Conservation (phyloP, 192 early-diverging fungal genomes). For the Coemansia reversa region DNA sequence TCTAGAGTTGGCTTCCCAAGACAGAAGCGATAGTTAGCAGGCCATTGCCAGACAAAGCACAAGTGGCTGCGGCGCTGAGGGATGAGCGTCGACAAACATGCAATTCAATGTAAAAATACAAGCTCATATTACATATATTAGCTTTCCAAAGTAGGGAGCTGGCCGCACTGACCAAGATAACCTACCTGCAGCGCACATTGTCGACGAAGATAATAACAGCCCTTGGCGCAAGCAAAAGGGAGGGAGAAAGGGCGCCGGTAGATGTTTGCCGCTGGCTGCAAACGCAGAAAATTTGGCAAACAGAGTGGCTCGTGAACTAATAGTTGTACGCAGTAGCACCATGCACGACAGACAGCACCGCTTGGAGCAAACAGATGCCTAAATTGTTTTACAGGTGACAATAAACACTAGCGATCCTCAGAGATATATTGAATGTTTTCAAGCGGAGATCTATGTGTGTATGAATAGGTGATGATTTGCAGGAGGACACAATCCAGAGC, state of each 20-base stretch:
- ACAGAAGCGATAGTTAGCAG: neutral
- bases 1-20: neutral
- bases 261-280: neutral
- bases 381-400: neutral
- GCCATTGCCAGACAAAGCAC: too few species aligned
- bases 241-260: neutral
- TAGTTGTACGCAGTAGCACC: neutral
- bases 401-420: neutral
- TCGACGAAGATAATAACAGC: conserved; percentile 11
- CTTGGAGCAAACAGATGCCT: neutral
- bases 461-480: conserved; percentile 1
- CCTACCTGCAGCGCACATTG: conserved; percentile 11
- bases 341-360: neutral
- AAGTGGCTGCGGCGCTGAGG: conserved; percentile 8
- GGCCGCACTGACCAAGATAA: neutral
- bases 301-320: conserved; percentile 2
- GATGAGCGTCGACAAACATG: conserved; percentile 3
- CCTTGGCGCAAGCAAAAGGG: neutral
- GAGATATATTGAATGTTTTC: neutral
- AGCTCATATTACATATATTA: neutral
- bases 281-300: neutral
- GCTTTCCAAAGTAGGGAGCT: neutral
- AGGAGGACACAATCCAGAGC: neutral
- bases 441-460: neutral
- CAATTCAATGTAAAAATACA: neutral